These are phyloP conservation scores for Aspergillus quadricinctus DNA, from an alignment of 2,329 filamentous ascomycete genomes.

Conservation along the genomic window DNA sequence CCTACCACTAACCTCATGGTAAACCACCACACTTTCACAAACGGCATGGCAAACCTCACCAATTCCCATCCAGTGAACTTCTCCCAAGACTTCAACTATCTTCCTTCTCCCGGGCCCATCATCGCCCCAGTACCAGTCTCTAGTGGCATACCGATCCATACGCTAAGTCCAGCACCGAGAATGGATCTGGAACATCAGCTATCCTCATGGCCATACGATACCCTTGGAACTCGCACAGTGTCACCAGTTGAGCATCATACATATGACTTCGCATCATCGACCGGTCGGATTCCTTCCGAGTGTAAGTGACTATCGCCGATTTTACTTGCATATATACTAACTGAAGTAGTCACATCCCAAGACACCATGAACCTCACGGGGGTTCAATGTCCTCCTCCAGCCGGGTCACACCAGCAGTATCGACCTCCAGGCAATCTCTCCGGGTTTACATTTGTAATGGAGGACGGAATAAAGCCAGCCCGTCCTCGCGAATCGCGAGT, in stretches of 20 bases:
- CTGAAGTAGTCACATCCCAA: not conserved
- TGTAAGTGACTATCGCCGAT: not conserved
- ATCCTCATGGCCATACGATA: not conserved
- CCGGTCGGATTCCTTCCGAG: not conserved
- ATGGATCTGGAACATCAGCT: not conserved
- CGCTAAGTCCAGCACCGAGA: not conserved
- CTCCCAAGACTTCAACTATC: not conserved
- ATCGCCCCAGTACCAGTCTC: not conserved
- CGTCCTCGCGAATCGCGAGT: constrained; percentile 3
- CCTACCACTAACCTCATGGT: not conserved
- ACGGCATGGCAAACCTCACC: not conserved
- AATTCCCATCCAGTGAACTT: not conserved
- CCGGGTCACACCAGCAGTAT: not conserved
- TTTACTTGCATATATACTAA: not conserved
- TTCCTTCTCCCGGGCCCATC: not conserved
- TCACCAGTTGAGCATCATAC: not conserved
- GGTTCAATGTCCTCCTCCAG: not conserved
- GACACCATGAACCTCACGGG: not conserved
- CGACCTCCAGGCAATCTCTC: not conserved
- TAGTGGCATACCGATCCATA: not conserved
- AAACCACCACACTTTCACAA: not conserved
- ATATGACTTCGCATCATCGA: not conserved
- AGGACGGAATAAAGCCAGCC: constrained; percentile 9
- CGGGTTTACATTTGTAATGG: constrained; percentile 1
- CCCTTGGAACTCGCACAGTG: not conserved